Evolutionary conservation across 1,284 basidiomycete genomes (phyloP).

Genomic region (Sanghuangporus sanghuang): DNA sequence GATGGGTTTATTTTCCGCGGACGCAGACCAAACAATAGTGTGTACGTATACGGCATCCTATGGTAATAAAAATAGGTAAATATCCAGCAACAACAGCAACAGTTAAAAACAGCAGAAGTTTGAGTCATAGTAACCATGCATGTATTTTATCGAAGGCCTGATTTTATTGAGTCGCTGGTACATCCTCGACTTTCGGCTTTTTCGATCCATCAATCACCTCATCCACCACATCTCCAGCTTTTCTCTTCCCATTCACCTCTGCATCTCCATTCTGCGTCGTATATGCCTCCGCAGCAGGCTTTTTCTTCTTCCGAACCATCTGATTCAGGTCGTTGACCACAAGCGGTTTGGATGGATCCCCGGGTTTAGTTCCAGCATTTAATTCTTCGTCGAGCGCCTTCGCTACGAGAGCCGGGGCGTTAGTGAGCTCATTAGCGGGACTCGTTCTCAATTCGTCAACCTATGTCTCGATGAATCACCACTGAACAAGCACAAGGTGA

Average conservation of each 20-base stretch:
- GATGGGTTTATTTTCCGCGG: not conserved
- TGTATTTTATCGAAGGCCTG: not conserved
- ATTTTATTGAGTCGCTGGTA: constrained; percentile 1
- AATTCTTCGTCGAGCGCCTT: constrained; percentile 66
- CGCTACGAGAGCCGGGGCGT: constrained; percentile 63
- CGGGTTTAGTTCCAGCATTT: constrained; percentile 31
- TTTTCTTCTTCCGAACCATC: constrained; percentile 84
- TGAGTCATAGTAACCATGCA: not conserved
- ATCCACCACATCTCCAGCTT: constrained; percentile 49
- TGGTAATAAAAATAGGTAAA: constrained; percentile 8
- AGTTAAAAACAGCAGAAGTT: not conserved
- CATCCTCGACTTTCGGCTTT: constrained; percentile 55
- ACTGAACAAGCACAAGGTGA: not conserved
- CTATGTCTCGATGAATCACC: constrained; percentile 31
- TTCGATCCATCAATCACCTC: constrained; percentile 50
- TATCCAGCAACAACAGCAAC: not conserved
- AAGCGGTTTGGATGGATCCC: constrained; percentile 26
- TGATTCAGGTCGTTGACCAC: constrained; percentile 76
- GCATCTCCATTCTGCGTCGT: constrained; percentile 26
- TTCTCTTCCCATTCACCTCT: constrained; percentile 48
- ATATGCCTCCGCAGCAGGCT: constrained; percentile 21
- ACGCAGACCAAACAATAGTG: not conserved
- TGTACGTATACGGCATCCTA: not conserved
- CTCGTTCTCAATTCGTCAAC: constrained; percentile 82
- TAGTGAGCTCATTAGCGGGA: constrained; percentile 51